A percentile compares a stretch with the other conserved stretches of the same genome.
These are phyloP conservation scores for Yarrowia keelungensis DNA, from an alignment of 805 yeast species.

Conservation along the genomic window DNA sequence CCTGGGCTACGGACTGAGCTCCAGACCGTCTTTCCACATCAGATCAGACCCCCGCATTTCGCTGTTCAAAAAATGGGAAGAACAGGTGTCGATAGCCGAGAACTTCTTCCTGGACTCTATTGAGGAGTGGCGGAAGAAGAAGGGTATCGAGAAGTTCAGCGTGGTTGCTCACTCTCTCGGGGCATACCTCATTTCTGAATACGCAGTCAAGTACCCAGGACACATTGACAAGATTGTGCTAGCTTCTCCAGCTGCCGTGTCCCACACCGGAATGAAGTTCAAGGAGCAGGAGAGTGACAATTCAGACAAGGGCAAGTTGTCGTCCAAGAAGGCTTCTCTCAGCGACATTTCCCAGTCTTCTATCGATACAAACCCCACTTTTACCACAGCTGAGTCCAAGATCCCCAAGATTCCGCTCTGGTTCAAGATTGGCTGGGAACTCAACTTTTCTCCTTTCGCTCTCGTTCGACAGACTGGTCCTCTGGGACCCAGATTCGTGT, in stretches of 20 bases:
- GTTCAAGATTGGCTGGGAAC: conserved; percentile 84
- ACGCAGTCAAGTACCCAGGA: conserved; percentile 65
- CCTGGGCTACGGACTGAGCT: conserved; percentile 87
- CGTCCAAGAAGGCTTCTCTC: conserved; percentile 35
- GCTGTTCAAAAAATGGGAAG: conserved; percentile 41
- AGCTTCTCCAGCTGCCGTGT: conserved; percentile 89
- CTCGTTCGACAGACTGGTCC: conserved; percentile 80
- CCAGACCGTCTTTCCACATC: conserved; percentile 68
- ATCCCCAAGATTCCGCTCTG: conserved; percentile 68
- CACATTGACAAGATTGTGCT: conserved; percentile 72
- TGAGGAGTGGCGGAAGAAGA: conserved; percentile 62
- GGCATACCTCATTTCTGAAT: conserved; percentile 77
- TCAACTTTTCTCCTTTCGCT: conserved; percentile 83
- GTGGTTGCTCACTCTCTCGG: conserved; percentile 91
- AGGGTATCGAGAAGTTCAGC: conserved; percentile 60
- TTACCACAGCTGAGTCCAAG: conserved; percentile 40
- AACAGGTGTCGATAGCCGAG: conserved; percentile 60
- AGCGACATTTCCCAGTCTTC: conserved; percentile 32
- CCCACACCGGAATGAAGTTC: conserved; percentile 53
- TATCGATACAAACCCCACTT: conserved; percentile 34
- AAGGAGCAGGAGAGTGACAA: conserved; percentile 32
- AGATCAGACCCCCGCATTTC: conserved; percentile 43
- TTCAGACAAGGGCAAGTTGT: conserved; percentile 11
- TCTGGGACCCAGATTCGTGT: conserved; percentile 80
- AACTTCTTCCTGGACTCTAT: conserved; percentile 69